Evolutionary conservation across 805 yeast species (phyloP), one percentile per base, ranked within the genome.

Genomic region (Candida sanyiensis): DNA sequence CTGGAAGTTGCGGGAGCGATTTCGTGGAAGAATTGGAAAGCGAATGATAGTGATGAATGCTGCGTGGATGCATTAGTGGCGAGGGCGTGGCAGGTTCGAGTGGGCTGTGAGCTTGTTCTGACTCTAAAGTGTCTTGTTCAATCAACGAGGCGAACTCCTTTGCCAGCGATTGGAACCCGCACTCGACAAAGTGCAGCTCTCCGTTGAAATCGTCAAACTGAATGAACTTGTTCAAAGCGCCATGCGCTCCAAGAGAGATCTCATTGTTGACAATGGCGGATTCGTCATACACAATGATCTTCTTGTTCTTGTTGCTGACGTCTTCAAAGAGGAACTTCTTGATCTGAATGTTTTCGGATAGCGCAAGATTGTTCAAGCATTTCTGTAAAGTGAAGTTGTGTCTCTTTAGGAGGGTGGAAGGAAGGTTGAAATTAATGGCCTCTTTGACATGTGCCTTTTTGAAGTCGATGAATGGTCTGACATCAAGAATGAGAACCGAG

Each of bases 321-420:
- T 32, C 29, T 33, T 35, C 39, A 22, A 48, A 52, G 28, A 72
- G 45, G 45, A 65, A 71, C 19, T 52, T 49, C 17, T 63, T 52
- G 37, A 78, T 62, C 10, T 69, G 50, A 3, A 48, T 37, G 45
- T 69, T 72, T 41, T 80, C 88, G 39, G 63, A 62, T 5, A 60
- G 49, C 0, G 85, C 75, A 35, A 83, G 59, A 22, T 84, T 78
- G 36, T 72, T 75, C 18, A 83, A 61, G 48, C 86, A 77, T 52
- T 77, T 70, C 33, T 63, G 64, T 40, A 89, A 64, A 3, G 78
- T 77, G 51, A 84, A 89, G 38, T 80, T 81, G 23, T 77, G 66
- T 47, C 97, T 72, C 56, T 80, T 83, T 46, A 89, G 63, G 29
- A 89, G 66, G 0, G 97, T 89, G n/a, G 95, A 82, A 2, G 97